phyloP scores from a whole-genome alignment of 2,329 filamentous ascomycete genomes.

The Colletotrichum paranaense region DNA sequence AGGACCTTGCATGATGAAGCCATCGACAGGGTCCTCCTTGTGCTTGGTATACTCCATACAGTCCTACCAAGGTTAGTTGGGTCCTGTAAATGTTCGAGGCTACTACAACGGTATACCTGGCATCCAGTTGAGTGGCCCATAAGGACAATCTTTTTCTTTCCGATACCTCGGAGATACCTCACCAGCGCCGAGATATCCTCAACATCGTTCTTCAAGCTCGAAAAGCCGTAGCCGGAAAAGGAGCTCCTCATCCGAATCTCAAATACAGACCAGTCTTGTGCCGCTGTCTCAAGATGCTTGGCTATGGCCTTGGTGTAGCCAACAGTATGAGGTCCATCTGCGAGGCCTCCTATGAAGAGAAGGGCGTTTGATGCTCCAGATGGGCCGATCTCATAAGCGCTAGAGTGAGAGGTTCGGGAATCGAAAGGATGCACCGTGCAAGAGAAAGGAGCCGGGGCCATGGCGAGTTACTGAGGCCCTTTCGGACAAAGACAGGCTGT shows the following conservation, averaged over 20 bases:
- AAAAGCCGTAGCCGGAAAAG: slow-evolving; percentile 63
- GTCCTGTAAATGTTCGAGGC: neutral
- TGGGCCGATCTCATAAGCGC: slow-evolving; percentile 60
- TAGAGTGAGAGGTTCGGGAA: slow-evolving; percentile 52
- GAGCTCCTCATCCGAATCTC: slow-evolving; percentile 67
- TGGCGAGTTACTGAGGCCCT: neutral
- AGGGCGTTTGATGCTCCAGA: slow-evolving; percentile 65
- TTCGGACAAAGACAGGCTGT: neutral
- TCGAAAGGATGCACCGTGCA: slow-evolving; percentile 59
- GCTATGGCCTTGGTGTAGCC: slow-evolving; percentile 65
- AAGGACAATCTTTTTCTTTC: slow-evolving; percentile 63
- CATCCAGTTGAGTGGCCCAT: slow-evolving; percentile 71
- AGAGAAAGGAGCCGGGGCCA: slow-evolving; percentile 34
- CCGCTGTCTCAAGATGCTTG: slow-evolving; percentile 50
- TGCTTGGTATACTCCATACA: slow-evolving; percentile 65
- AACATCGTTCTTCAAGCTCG: slow-evolving; percentile 63
- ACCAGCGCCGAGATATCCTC: slow-evolving; percentile 65
- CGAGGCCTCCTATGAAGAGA: slow-evolving; percentile 77
- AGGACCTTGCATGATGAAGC: slow-evolving; percentile 82
- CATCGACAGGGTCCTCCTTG: slow-evolving; percentile 69
- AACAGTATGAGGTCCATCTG: slow-evolving; percentile 75
- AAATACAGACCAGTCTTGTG: slow-evolving; percentile 64
- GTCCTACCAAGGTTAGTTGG: slow-evolving; percentile 52
- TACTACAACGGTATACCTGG: slow-evolving; percentile 52
- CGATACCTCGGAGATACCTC: slow-evolving; percentile 62